Percentiles rank a stretch among this genome's conserved stretches.
These are phyloP conservation scores for Boletus vinaceobasis DNA, from an alignment of 768 basidiomycete genomes.

Conservation along the genomic window DNA sequence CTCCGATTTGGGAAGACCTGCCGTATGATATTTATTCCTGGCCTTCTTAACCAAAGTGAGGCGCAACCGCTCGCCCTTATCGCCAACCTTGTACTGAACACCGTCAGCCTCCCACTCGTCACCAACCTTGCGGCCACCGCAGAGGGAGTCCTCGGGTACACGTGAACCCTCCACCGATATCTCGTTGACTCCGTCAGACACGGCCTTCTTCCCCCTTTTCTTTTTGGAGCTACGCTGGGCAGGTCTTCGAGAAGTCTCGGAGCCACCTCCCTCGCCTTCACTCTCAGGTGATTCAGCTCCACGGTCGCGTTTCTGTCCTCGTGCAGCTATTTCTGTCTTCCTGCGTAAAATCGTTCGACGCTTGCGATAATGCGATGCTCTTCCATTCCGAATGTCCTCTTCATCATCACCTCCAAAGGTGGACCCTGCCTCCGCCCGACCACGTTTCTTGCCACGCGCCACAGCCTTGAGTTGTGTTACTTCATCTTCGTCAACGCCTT, in stretches of 20 bases:
- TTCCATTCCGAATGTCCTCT: constrained; percentile 38
- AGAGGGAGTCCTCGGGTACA: constrained; percentile 47
- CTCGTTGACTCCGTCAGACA: constrained; percentile 42
- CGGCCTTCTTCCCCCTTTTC: constrained; percentile 51
- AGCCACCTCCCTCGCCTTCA: constrained; percentile 17
- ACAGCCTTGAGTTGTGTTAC: constrained; percentile 36
- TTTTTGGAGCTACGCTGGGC: constrained; percentile 35
- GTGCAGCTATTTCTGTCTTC: constrained; percentile 44
- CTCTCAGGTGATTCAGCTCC: constrained; percentile 46
- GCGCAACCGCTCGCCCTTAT: constrained; percentile 65
- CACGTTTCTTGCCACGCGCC: constrained; percentile 65
- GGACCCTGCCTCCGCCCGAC: constrained; percentile 69
- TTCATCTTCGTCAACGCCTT: constrained; percentile 42
- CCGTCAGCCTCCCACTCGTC: constrained; percentile 78
- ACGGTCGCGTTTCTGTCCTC: constrained; percentile 68
- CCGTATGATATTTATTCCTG: constrained; percentile 71
- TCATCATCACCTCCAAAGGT: constrained; percentile 61
- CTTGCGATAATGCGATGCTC: constrained; percentile 48
- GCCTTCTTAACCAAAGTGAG: constrained; percentile 70
- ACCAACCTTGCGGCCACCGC: constrained; percentile 58
- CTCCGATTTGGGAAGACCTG: constrained; percentile 31
- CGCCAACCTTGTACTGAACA: constrained; percentile 65
- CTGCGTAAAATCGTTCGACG: constrained; percentile 54
- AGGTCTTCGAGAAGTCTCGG: constrained; percentile 10
- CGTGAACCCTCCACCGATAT: constrained; percentile 47